Base-by-base conservation (phyloP, 768 basidiomycete genomes). In the Panellus pusillus region DNA sequence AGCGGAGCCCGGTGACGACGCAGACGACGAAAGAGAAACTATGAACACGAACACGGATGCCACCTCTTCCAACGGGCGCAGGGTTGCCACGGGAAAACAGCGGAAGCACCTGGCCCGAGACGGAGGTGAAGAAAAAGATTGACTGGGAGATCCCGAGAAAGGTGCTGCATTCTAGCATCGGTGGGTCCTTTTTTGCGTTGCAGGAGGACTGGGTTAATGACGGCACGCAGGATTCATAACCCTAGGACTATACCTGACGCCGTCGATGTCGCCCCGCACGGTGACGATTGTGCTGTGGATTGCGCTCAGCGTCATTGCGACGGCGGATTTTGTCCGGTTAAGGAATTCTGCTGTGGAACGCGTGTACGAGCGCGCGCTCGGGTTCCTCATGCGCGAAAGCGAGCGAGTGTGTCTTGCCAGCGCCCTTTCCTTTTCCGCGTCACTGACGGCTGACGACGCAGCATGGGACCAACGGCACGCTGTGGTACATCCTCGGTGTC, bases 61-160 rank as follows among this genome's bases (percentile, higher is more conserved):
- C 24, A 24, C 24, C 6, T 24, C 24, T 24, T 24, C 24, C 24
- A 28, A 20, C n/a, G 27, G 27, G 11, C 14, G 15, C 43, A 28
- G 20, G n/a, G 15, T 58, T 61, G 55, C 55, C 19, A 32, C 43
- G 59, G 51, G 57, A n/a, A 45, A 54, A 27, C 53, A 40, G 27
- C 52, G 52, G 49, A 41, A 27, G 41, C 61, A 58, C 28, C 49
- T 44, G 4, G 24, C 24, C 24, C 24, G 24, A 24, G 24, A 6
- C 45, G 15, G 43, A 57, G 27, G 55, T 61, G 46, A 61, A 63
- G 44, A 63, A 66, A 42, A 74, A 77, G 60, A 76, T 90, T 28
- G 89, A 94, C 70, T 93, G 88, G 86, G 94, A 97, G 70, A 86
- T 97, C 45, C 94, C 94, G 1, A 74, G 94, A 59, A 97, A 97